Evolutionary conservation across 2,329 filamentous ascomycete species (phyloP), one percentile per base, ranked within the genome.

Genomic region (Colletotrichum sp.): DNA sequence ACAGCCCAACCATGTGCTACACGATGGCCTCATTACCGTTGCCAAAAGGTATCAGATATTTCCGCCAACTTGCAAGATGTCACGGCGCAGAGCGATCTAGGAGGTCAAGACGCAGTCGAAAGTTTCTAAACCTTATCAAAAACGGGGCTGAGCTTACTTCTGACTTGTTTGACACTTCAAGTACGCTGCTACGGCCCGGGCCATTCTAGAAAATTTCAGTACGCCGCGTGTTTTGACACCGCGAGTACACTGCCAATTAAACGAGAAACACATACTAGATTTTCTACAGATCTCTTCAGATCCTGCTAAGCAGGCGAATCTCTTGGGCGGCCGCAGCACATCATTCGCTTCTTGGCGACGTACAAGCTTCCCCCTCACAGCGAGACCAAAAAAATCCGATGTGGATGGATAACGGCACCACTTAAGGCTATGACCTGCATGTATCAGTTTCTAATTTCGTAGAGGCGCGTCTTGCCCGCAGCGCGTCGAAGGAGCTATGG

Each of bases 371-470:
- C 30, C 44, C 49, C 28, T 28, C 28, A 15, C 65, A 7, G 44
- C n/a, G 5, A 24, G 49, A 57, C 55, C 49, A 34, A 8, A 39
- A 67, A 68, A 57, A 1, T 6, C 65, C 65, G 65, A 57, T 57
- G 18, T 36, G 16, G 16, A 6, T 57, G 49, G 44, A 55, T 32
- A 67, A 32, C 28, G 18, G 18, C 16, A 8, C 15, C 18, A 30
- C 21, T 26, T 59, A 68, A 68, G 44, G 44, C 39, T n/a, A 68
- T 36, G 30, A 55, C 65, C 26, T 68, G 65, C 65, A 68, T 68
- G 65, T 68, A 34, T 57, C 44, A 57, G 44, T 49, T 59, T 68
- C 30, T 36, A 68, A 68, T 36, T 28, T 57, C 24, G 65, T 68
- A 32, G 28, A 57, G 39, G 8, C 65, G 21, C 21, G 65, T 57